Evolutionary conservation across 768 basidiomycete genomes (phyloP), one percentile per base, ranked within the genome.

Genomic region (Kwoniella europaea): DNA sequence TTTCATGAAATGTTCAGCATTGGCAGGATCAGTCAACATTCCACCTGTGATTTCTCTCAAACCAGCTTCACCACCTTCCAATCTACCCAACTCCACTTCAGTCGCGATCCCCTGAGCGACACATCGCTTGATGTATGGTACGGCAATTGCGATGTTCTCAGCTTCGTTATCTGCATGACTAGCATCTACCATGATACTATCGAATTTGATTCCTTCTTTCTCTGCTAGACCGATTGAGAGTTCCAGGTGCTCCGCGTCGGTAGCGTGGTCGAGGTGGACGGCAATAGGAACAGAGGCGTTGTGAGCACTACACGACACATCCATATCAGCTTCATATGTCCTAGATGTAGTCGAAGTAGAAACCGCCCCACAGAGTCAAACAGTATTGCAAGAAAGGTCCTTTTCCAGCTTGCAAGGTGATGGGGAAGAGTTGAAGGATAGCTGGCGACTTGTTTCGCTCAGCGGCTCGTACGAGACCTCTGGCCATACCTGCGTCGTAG

Each of bases 111-210:
- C 84, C 10, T 55, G 73, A 27, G 78, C 80, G 29, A 74, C 76
- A 54, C 83, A 83, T 67, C 84, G 81, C 67, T 73, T 72, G 72
- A 83, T 84, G 65, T 74, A 77, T n/a, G 80, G 78, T 43, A 80
- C 76, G 52, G 82, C 80, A 52, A 82, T 78, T 41, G 71, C 72
- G 42, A 82, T 81, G 73, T 82, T 82, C 74, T 82, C 81, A 66
- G 78, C 79, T 41, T 82, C 80, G 24, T 76, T 79, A 64, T 82
- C 84, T 27, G 81, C 83, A 62, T 83, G 84, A 67, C 72, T 75
- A 24, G 83, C 81, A 64, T 84, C 84, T 22, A 84, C 82, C 84
- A 84, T 84, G 74, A 84, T 84, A 67, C 75, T 77, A 69, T 84
- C 84, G 58, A 84, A 84, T 18, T 78, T 76, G 68, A 84, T 81